These are phyloP conservation scores for Pulveroboletus frians DNA, from an alignment of 768 basidiomycete genomes.

Conservation along the genomic window DNA sequence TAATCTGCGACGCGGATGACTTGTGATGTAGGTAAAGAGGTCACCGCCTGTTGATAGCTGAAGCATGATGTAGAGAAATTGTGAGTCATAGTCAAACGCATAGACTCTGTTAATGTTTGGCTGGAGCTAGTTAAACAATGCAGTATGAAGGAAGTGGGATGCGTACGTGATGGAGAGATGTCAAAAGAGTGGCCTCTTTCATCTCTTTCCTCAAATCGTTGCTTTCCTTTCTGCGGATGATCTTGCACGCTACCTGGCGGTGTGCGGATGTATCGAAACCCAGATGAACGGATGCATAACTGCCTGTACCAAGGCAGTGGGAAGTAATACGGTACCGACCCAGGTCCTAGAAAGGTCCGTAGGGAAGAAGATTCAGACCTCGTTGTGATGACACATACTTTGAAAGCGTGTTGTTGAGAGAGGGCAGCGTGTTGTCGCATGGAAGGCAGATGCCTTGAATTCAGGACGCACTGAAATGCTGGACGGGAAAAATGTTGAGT, in stretches of 20 bases:
- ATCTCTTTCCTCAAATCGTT: conserved; percentile 44
- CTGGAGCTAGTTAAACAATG: conserved; percentile 31
- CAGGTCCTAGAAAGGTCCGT: conserved; percentile 40
- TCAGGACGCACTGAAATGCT: conserved; percentile 67
- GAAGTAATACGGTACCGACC: conserved; percentile 71
- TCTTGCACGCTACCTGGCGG: conserved; percentile 81
- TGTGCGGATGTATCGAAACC: conserved; percentile 60
- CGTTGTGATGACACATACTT: conserved; percentile 35
- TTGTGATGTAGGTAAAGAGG: conserved; percentile 80
- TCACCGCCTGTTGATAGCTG: conserved; percentile 84
- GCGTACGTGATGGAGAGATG: conserved; percentile 64
- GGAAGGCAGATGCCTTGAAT: conserved; percentile 46
- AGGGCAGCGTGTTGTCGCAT: conserved; percentile 59
- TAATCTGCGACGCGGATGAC: conserved; percentile 49
- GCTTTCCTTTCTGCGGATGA: conserved; percentile 57
- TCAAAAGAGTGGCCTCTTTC: conserved; percentile 76
- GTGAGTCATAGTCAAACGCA: conserved; percentile 57
- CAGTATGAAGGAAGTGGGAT: background rate
- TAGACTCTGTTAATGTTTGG: conserved; percentile 80
- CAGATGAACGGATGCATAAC: conserved; percentile 78
- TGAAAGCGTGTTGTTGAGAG: conserved; percentile 48
- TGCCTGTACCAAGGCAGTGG: conserved; percentile 74
- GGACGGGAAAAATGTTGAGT: background rate
- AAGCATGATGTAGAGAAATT: conserved; percentile 78
- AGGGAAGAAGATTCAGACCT: background rate